Base-by-base conservation (phyloP, 768 basidiomycete genomes). In the Hygrocybe coccinea region DNA sequence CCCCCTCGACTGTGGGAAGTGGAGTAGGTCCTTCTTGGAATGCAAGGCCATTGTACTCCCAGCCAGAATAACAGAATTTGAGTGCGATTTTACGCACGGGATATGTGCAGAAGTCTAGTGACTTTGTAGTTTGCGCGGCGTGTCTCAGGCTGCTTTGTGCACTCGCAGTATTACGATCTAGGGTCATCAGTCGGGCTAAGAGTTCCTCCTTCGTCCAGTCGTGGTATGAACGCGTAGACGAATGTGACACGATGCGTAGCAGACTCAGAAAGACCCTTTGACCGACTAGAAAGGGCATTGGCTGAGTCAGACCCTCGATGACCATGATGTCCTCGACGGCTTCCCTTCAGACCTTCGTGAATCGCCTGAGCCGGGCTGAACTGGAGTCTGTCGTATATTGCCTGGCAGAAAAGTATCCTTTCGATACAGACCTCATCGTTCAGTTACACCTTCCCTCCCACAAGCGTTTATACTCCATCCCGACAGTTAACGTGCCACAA, bases 11-110 rank as follows among this genome's bases (percentile, higher is more conserved):
- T 0, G 95, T 95, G 5, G 92, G 91, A 8, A 94, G 70, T 6
- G 87, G 83, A 1, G 87, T 87, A 6, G 79, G 77, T 25, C 75
- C 78, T 36, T 74, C 66, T 67, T 98, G 97, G 65, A 82, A 84
- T 1, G 94, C 92, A 41, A 99, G 79, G 11, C 95, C 97, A 54
- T 86, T 85, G 67, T 95, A 97, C 24, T 90, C 87, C 83, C 86
- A 89, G 12, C 95, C 95, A 43, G 91, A 83, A 65, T 97, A 99
- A 66, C 84, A 87, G 67, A 98, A 91, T 64, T 91, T 88, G 52
- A 99, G 76, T 1, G 97, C 97, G 58, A 99, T 92, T 72, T 97
- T 97, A 51, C 90, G 87, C 36, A 79, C 77, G 6, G 90, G 81
- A 65, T 92, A 79, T 4, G 79, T 72, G 19, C 79, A 67, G 68